Conservation (phyloP, 495 filamentous ascomycete species). For the Penicillium crystallinum region DNA sequence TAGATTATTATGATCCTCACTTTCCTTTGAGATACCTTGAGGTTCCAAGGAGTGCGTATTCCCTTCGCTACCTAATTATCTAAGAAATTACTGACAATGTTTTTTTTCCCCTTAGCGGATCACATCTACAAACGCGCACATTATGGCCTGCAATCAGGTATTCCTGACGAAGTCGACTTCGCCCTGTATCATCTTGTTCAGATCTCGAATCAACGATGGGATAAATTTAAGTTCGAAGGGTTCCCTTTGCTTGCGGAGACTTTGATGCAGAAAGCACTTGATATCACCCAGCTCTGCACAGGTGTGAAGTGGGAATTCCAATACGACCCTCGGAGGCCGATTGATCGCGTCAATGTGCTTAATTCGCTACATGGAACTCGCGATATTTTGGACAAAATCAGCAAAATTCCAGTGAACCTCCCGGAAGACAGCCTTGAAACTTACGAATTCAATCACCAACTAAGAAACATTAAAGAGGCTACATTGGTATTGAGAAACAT, state of each 20-base stretch:
- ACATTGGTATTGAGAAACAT: constrained; percentile 88
- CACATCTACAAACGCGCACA: constrained; percentile 85
- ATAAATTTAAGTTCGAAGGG: constrained; percentile 90
- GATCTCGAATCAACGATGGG: constrained; percentile 88
- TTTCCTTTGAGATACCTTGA: constrained; percentile 39
- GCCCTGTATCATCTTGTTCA: constrained; percentile 89
- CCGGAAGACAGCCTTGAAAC: constrained; percentile 68
- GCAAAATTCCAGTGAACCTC: constrained; percentile 50
- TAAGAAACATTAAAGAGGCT: constrained; percentile 79
- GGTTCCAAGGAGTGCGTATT: constrained; percentile 36
- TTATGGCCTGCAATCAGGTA: constrained; percentile 69
- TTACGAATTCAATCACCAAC: constrained; percentile 60
- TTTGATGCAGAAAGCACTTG: constrained; percentile 75
- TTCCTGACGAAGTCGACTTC: constrained; percentile 79
- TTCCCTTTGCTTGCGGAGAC: constrained; percentile 88
- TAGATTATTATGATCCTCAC: constrained; percentile 42
- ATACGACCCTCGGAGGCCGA: constrained; percentile 54
- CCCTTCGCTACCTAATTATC: neutral
- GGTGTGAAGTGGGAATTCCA: constrained; percentile 74
- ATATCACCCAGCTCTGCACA: constrained; percentile 69
- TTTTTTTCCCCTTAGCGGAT: constrained; percentile 27
- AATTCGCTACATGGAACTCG: constrained; percentile 60
- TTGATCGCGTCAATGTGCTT: constrained; percentile 63
- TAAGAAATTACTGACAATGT: neutral
- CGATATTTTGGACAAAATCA: constrained; percentile 66